phyloP scores from a whole-genome alignment of 2,329 filamentous ascomycete genomes.

The Zymoseptoria brevis region DNA sequence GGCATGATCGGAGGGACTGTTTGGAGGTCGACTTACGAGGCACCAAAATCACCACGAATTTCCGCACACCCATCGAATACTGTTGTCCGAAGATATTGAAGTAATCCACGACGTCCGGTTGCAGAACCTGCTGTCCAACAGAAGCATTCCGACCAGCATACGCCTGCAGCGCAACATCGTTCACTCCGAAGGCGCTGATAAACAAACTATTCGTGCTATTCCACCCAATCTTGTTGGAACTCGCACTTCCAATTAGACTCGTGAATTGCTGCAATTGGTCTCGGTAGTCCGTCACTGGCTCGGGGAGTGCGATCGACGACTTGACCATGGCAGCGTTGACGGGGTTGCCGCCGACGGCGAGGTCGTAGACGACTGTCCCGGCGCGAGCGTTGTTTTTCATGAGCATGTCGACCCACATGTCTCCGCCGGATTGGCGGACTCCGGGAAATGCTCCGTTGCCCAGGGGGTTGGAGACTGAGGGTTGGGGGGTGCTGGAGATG shows the following conservation, averaged over 20 bases:
- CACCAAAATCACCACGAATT: slow-evolving; percentile 1
- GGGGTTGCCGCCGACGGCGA: slow-evolving; percentile 2
- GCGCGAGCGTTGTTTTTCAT: not conserved
- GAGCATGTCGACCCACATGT: slow-evolving; percentile 5
- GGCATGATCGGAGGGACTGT: no score
- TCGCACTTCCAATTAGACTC: not conserved
- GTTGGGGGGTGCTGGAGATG: not conserved
- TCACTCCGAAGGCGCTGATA: slow-evolving; percentile 8
- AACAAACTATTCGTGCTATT: slow-evolving; percentile 8
- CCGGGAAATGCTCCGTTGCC: not conserved
- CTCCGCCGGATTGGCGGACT: not conserved
- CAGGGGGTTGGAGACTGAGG: not conserved
- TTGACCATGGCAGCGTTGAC: slow-evolving; percentile 4
- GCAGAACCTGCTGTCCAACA: not conserved
- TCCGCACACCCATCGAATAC: slow-evolving; percentile 1
- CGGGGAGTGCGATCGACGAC: not conserved
- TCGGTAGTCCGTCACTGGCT: slow-evolving; percentile 1
- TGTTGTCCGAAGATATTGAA: not conserved
- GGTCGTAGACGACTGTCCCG: slow-evolving; percentile 4
- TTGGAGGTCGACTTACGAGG: no score
- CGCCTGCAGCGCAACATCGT: slow-evolving; percentile 6
- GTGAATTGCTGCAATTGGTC: slow-evolving; percentile 3
- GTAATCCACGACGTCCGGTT: slow-evolving; percentile 1
- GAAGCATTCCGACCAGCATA: not conserved
- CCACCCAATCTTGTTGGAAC: slow-evolving; percentile 1